Conservation (phyloP, 2,329 filamentous ascomycete species). For the Cucurbitaria berberidis region DNA sequence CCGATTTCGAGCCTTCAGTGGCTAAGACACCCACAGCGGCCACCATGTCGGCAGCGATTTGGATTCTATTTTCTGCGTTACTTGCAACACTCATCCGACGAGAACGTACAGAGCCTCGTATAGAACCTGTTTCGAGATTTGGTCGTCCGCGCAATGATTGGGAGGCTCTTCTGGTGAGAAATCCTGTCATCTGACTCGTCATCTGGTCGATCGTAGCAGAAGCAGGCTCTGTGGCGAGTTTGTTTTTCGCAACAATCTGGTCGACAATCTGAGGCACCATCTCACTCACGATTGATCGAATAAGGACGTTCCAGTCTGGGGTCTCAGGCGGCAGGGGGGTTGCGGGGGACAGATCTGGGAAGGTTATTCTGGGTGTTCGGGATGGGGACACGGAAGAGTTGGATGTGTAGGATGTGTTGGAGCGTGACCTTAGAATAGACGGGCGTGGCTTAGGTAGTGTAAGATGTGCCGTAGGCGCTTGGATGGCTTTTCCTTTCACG, state of each 20-base stretch:
- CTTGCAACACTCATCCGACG: conserved; percentile 38
- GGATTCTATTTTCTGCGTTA: conserved; percentile 37
- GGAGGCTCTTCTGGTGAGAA: conserved; percentile 35
- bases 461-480: background rate
- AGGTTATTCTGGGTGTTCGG: conserved; percentile 20
- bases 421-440: conserved; percentile 9
- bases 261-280: conserved; percentile 44
- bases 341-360: conserved; percentile 12
- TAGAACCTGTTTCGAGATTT: conserved; percentile 30
- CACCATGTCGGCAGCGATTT: conserved; percentile 43
- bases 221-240: conserved; percentile 20
- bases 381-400: conserved; percentile 22
- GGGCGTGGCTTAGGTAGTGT: conserved; percentile 7
- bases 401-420: conserved; percentile 11
- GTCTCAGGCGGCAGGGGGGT: conserved; percentile 7
- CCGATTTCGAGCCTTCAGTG: conserved; percentile 34
- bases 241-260: conserved; percentile 39
- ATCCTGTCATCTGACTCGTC: conserved; percentile 39
- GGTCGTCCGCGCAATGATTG: conserved; percentile 30
- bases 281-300: conserved; percentile 41
- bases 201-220: conserved; percentile 34
- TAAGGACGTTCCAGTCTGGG: conserved; percentile 38
- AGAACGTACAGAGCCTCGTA: conserved; percentile 28
- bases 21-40: conserved; percentile 39
- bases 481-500: conserved; percentile 19